These are phyloP conservation scores for Teunomyces funiuensis DNA, from an alignment of 805 yeast species.

Conservation along the genomic window DNA sequence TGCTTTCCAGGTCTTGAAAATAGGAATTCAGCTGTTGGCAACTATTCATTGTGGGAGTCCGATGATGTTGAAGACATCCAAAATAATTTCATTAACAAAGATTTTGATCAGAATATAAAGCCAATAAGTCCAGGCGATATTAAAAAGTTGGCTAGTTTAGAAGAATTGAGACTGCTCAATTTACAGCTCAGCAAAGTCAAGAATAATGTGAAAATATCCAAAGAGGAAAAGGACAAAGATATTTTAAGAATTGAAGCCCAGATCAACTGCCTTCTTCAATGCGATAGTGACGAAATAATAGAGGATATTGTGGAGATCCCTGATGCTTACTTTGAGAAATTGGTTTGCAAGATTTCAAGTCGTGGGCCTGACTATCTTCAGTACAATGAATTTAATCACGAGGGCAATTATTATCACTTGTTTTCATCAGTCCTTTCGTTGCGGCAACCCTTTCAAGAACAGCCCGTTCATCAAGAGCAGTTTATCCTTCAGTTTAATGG, in stretches of 20 bases:
- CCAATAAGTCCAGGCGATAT: conserved; percentile 18
- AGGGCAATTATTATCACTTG: conserved; percentile 25
- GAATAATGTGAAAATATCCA: conserved; percentile 27
- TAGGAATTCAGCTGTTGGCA: background rate
- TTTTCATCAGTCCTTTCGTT: conserved; percentile 78
- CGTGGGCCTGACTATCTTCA: conserved; percentile 64
- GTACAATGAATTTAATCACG: conserved; percentile 13
- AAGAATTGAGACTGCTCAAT: conserved; percentile 26
- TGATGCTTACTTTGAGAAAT: background rate
- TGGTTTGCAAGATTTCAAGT: conserved; percentile 11
- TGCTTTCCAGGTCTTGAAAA: background rate
- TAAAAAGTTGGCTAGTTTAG: conserved; percentile 29
- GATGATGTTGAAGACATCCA: conserved; percentile 10
- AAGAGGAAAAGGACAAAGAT: conserved; percentile 11
- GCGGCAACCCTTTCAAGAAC: conserved; percentile 74
- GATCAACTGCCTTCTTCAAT: conserved; percentile 13
- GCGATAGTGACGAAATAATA: conserved; percentile 4
- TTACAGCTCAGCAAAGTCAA: conserved; percentile 21
- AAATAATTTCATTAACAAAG: conserved; percentile 8
- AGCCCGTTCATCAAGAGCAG: conserved; percentile 52
- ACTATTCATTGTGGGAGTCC: conserved; percentile 13
- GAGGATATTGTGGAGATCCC: background rate
- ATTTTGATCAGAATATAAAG: conserved; percentile 7
- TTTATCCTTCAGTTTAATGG: conserved; percentile 80
- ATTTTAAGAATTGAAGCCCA: conserved; percentile 11